These are phyloP conservation scores for Dictyophora rubrovolvata DNA, from an alignment of 768 basidiomycete genomes.

Conservation along the genomic window DNA sequence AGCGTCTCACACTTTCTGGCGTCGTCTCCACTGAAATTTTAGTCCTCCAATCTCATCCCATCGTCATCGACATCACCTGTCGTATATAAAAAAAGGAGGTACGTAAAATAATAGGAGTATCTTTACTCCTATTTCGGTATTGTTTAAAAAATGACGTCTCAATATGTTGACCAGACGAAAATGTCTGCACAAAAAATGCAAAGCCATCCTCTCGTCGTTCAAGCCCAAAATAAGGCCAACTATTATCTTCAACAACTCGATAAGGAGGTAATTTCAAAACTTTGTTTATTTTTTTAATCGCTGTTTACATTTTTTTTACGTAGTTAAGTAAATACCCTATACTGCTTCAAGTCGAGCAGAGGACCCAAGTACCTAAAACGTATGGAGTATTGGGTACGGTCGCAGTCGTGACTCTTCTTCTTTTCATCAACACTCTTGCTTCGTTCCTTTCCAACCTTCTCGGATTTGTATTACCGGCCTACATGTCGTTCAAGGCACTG, in stretches of 20 bases:
- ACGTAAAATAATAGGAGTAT: not conserved
- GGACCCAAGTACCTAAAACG: constrained; percentile 88
- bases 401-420: constrained; percentile 56
- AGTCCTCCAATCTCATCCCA: constrained; percentile 2
- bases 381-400: constrained; percentile 73
- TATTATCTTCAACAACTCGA: constrained; percentile 86
- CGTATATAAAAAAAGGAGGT: not conserved
- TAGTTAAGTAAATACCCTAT: constrained; percentile 82
- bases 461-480: constrained; percentile 91
- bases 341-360: constrained; percentile 74
- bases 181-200: constrained; percentile 84
- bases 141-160: not conserved
- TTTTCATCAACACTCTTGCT: constrained; percentile 86
- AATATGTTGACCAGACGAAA: constrained; percentile 15
- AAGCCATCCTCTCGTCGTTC: constrained; percentile 78
- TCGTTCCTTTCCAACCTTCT: constrained; percentile 88
- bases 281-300: not conserved
- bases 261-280: constrained; percentile 67
- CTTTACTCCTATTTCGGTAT: constrained; percentile 7
- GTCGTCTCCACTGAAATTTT: not conserved
- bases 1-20: too few species aligned
- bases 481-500: constrained; percentile 90
- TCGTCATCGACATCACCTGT: not conserved
- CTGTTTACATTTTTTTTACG: constrained; percentile 7
- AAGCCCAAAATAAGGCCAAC: constrained; percentile 73